phyloP scores from a whole-genome alignment of 2,329 filamentous ascomycete species.

The Alternaria burnsii region DNA sequence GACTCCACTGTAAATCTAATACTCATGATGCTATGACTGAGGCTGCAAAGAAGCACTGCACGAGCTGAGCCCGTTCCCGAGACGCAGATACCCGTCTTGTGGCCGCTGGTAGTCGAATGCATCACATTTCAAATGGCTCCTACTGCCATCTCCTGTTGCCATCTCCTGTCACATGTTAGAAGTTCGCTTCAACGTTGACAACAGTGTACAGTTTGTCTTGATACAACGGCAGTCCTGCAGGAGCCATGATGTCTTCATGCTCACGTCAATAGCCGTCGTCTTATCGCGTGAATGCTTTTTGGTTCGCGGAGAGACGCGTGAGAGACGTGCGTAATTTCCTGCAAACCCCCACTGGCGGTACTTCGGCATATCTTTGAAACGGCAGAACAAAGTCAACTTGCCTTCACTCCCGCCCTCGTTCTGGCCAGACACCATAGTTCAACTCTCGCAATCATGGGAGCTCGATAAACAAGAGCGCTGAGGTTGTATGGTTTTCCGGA shows the following conservation, averaged over 20 bases:
- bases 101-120: neutral
- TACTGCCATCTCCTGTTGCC: neutral
- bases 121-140: neutral
- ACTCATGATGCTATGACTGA: slow-evolving; percentile 2
- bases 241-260: neutral
- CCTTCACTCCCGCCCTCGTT: neutral
- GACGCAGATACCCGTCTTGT: neutral
- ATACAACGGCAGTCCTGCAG: neutral
- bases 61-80: neutral
- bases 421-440: neutral
- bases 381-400: neutral
- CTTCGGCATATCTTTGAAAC: slow-evolving; percentile 3
- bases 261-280: neutral
- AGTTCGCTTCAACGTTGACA: neutral
- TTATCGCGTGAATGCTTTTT: slow-evolving; percentile 5
- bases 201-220: neutral
- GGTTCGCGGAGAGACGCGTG: slow-evolving; percentile 1
- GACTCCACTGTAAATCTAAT: slow-evolving; percentile 14
- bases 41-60: slow-evolving; percentile 1
- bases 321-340: slow-evolving; percentile 9
- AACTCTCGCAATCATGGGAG: neutral
- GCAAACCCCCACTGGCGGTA: slow-evolving; percentile 6
- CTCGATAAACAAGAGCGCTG: neutral
- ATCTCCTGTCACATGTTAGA: neutral
- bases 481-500: neutral